phyloP scores from a whole-genome alignment of 2,329 filamentous ascomycete species.

The Apiospora malaysiana region DNA sequence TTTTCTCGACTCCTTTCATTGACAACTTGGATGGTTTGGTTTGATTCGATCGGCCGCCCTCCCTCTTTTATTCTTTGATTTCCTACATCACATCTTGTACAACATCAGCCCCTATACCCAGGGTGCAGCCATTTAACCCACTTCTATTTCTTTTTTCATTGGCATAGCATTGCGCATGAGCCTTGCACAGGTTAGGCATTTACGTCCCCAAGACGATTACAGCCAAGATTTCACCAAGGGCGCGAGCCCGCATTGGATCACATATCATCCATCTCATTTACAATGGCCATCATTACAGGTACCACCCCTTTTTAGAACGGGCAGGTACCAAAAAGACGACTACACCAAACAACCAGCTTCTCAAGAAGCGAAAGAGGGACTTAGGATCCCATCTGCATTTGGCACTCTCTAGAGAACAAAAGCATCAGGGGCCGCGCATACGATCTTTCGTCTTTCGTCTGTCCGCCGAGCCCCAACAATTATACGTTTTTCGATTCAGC shows the following conservation, averaged over 20 bases:
- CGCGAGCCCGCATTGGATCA: slow-evolving; percentile 32
- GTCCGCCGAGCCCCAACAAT: not conserved
- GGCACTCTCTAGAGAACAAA: not conserved
- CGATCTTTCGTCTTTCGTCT: not conserved
- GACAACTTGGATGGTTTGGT: not conserved
- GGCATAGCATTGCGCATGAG: slow-evolving; percentile 26
- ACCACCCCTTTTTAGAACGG: slow-evolving; percentile 30
- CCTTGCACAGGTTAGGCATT: slow-evolving; percentile 20
- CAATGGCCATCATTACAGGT: slow-evolving; percentile 18
- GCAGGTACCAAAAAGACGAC: slow-evolving; percentile 28
- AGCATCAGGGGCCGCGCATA: not conserved
- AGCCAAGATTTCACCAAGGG: slow-evolving; percentile 34
- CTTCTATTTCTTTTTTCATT: not conserved
- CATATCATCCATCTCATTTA: slow-evolving; percentile 18
- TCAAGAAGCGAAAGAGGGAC: slow-evolving; percentile 19
- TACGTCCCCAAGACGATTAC: slow-evolving; percentile 29
- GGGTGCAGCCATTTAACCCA: not conserved
- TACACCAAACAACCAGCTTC: slow-evolving; percentile 26
- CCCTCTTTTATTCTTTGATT: slow-evolving; percentile 19
- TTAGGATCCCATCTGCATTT: slow-evolving; percentile 16
- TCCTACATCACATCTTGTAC: too few relatives aligned
- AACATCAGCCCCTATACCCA: too few relatives aligned
- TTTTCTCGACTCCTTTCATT: not conserved
- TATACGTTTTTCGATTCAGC: not conserved
- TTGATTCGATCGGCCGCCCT: slow-evolving; percentile 2